These are phyloP conservation scores for Actinomucor elegans DNA, from an alignment of 371 early-diverging fungal species.

Conservation along the genomic window DNA sequence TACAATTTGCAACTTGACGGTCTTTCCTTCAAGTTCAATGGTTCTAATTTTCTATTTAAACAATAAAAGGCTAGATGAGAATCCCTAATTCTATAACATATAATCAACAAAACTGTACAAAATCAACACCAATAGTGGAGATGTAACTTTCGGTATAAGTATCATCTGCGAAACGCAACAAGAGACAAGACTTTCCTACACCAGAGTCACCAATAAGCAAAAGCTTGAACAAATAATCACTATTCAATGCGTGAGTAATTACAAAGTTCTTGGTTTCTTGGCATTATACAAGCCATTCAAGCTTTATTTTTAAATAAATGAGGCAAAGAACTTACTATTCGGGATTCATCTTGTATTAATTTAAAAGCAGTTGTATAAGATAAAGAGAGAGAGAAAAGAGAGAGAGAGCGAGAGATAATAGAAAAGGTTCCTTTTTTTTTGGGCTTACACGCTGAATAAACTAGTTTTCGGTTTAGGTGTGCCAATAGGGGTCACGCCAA, in stretches of 20 bases:
- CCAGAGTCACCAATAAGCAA: conserved; percentile 98
- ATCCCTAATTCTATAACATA: background rate
- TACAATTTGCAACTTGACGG: conserved; percentile 98
- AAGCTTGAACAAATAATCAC: conserved; percentile 98
- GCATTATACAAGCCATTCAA: no score
- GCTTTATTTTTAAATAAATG: no score
- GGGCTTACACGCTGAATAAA: no score
- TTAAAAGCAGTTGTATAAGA: no score
- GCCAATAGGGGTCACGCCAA: no score
- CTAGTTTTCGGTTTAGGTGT: no score
- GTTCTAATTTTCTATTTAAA: conserved; percentile 95
- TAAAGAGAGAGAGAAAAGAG: background rate
- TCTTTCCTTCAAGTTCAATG: conserved; percentile 96
- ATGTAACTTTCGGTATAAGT: conserved; percentile 98
- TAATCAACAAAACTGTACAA: conserved; percentile 51
- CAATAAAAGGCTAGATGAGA: background rate
- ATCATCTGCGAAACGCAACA: conserved; percentile 98
- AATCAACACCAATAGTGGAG: conserved; percentile 99
- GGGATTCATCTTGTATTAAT: conserved; percentile 33
- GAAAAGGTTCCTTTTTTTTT: no score
- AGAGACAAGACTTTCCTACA: conserved; percentile 98
- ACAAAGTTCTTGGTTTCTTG: background rate
- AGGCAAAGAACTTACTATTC: conserved; percentile 51
- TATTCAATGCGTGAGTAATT: conserved; percentile 21
- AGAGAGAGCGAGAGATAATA: background rate